These are phyloP conservation scores for Pleoardoris graminearum DNA, from an alignment of 2,329 filamentous ascomycete genomes.

Conservation along the genomic window DNA sequence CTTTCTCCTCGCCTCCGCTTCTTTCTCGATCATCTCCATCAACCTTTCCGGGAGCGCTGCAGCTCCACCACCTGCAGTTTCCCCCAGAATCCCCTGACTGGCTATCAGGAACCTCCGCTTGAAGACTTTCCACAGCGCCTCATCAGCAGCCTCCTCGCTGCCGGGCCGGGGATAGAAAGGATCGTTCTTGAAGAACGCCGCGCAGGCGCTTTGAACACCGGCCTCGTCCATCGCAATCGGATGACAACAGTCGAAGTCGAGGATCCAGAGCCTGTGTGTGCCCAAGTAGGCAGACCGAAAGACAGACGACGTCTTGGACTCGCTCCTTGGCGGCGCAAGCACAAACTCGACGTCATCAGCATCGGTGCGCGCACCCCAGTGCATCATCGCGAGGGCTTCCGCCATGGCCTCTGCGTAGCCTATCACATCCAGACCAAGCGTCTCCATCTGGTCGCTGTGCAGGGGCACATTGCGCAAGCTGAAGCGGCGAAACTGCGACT, in stretches of 20 bases:
- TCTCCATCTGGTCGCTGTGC: conserved; percentile 55
- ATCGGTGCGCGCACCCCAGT: conserved; percentile 55
- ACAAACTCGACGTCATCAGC: conserved; percentile 62
- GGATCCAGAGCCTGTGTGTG: conserved; percentile 33
- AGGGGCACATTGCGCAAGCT: conserved; percentile 56
- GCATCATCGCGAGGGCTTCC: conserved; percentile 54
- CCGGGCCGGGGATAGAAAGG: conserved; percentile 52
- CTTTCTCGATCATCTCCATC: conserved; percentile 9
- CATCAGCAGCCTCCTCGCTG: conserved; percentile 10
- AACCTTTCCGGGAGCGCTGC: conserved; percentile 5
- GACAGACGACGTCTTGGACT: neutral
- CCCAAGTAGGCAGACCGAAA: neutral
- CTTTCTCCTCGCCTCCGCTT: neutral
- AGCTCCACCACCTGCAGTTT: neutral
- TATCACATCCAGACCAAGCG: conserved; percentile 40
- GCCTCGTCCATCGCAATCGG: conserved; percentile 44
- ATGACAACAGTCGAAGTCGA: conserved; percentile 65
- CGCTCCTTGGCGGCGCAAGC: neutral
- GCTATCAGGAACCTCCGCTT: conserved; percentile 9
- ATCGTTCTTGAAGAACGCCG: conserved; percentile 56
- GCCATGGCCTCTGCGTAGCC: conserved; percentile 54
- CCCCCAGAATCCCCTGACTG: conserved; percentile 8
- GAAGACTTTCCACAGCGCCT: conserved; percentile 17
- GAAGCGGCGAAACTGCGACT: conserved; percentile 33
- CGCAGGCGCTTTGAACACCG: conserved; percentile 50